A percentile compares a stretch with the other conserved stretches of the same genome.
These are phyloP conservation scores for Xylariomycetidae sp. DNA, from an alignment of 2,329 filamentous ascomycete species.

Conservation along the genomic window DNA sequence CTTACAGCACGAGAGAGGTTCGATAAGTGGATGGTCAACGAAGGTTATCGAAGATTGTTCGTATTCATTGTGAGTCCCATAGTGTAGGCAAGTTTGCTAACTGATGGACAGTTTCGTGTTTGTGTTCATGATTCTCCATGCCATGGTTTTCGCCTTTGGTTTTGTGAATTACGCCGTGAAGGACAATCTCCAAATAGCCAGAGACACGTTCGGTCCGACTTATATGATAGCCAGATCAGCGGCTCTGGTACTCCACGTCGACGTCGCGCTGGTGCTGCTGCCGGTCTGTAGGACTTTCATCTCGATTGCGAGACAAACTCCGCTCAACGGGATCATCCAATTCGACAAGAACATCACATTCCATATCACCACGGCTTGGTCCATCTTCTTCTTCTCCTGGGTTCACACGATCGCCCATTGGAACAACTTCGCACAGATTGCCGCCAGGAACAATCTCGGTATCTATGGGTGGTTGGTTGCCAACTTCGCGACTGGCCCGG, in stretches of 20 bases:
- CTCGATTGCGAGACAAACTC: conserved; percentile 73
- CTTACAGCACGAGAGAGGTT: conserved; percentile 68
- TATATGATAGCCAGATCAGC: conserved; percentile 73
- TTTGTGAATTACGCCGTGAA: conserved; percentile 78
- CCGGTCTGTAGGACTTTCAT: conserved; percentile 82
- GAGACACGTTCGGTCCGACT: conserved; percentile 67
- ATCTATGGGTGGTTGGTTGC: conserved; percentile 73
- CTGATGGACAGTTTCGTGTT: conserved; percentile 61
- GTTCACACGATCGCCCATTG: conserved; percentile 82
- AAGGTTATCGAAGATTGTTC: conserved; percentile 75
- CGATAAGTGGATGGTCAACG: conserved; percentile 86
- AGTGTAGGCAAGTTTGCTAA: conserved; percentile 15
- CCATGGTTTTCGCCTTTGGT: conserved; percentile 73
- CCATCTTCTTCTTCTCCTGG: conserved; percentile 84
- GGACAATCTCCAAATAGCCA: conserved; percentile 63
- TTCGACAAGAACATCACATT: conserved; percentile 90
- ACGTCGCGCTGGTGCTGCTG: conserved; percentile 73
- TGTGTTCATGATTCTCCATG: conserved; percentile 68
- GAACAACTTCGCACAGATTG: conserved; percentile 78
- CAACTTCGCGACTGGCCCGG: conserved; percentile 74
- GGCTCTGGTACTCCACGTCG: conserved; percentile 74
- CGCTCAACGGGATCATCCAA: conserved; percentile 79
- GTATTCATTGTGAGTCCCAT: conserved; percentile 29
- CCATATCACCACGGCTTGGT: conserved; percentile 81
- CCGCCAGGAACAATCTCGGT: conserved; percentile 69